Conservation (phyloP, 2,329 filamentous ascomycete genomes). For the Fusarium floridanum region DNA sequence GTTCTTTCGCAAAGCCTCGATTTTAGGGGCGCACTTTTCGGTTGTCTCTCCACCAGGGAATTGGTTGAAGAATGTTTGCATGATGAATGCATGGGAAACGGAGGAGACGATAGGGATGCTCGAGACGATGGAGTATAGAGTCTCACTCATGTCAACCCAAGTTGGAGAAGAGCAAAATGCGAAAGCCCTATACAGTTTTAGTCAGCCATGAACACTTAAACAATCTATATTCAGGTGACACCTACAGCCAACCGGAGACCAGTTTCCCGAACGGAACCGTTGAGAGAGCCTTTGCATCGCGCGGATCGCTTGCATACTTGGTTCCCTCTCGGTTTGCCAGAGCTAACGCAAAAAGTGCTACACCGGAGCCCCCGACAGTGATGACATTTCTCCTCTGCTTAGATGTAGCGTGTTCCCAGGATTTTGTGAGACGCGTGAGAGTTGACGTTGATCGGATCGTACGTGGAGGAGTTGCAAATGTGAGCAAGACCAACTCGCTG, state of each 20-base stretch:
- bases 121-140: slow-evolving; percentile 26
- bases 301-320: slow-evolving; percentile 1
- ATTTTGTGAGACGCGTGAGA: neutral
- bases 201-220: neutral
- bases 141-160: slow-evolving; percentile 37
- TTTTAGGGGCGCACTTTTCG: slow-evolving; percentile 36
- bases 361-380: neutral
- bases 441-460: neutral
- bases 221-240: neutral
- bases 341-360: slow-evolving; percentile 1
- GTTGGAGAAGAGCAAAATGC: slow-evolving; percentile 39
- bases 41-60: slow-evolving; percentile 32
- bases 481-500: neutral
- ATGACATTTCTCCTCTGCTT: neutral
- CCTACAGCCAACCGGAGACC: slow-evolving; percentile 18
- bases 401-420: neutral
- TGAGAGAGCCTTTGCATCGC: slow-evolving; percentile 10
- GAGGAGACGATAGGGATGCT: slow-evolving; percentile 36
- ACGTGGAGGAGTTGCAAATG: neutral
- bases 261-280: slow-evolving; percentile 12
- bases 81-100: slow-evolving; percentile 25
- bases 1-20: slow-evolving; percentile 22
- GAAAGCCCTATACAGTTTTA: slow-evolving; percentile 21
- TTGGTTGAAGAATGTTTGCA: slow-evolving; percentile 37
- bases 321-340: slow-evolving; percentile 1